Base-by-base conservation (phyloP, 345 rosid species). In the Eucalyptus erythrocorys region DNA sequence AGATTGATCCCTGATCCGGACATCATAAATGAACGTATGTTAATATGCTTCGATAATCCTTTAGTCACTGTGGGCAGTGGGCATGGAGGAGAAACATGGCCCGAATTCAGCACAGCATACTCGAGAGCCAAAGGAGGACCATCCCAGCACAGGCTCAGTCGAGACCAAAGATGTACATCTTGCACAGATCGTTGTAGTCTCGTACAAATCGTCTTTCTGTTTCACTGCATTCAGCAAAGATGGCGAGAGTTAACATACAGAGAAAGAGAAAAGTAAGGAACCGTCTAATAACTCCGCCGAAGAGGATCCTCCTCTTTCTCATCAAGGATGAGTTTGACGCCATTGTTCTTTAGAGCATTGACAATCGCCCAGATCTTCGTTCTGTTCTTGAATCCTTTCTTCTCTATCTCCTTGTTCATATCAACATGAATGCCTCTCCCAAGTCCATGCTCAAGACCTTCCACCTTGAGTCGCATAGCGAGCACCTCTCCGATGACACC, bases 391-490 rank as follows among this genome's bases (percentile, higher is more conserved):
- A 96, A 95, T 8, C 97, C 97, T 89, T 95, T 97, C 94, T 96
- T 96, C 91, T 95, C 98, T 17, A 97, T 88, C 92, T 97, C 97
- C 91, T 95, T 96, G 92, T 92, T 93, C 48, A 94, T 90, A 57
- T 95, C 91, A 3, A 93, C 93, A 87, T 95, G 96, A 30, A 97
- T 95, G 21, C 98, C 98, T 90, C 97, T 92, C 89, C 97, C 98
- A 34, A 93, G 94, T 48, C 99, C 99, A 66, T 94, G 93, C 86
- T 97, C 97, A 50, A 97, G 95, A 32, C 97, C 98, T 91, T 95
- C 96, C 79, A 94, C 97, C 92, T 94, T 96, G 51, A 96, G 94
- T 86, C 99, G 92, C 99, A 97, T 96, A 0, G 97, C 96, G 87
- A 96, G 88, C 90, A 96, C 99, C 91, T 96, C 99, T 82, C 99